A percentile compares a stretch with the other conserved stretches of the same genome.
phyloP scores from a whole-genome alignment of 2,329 filamentous ascomycete species.

The Cladosporium sp. region DNA sequence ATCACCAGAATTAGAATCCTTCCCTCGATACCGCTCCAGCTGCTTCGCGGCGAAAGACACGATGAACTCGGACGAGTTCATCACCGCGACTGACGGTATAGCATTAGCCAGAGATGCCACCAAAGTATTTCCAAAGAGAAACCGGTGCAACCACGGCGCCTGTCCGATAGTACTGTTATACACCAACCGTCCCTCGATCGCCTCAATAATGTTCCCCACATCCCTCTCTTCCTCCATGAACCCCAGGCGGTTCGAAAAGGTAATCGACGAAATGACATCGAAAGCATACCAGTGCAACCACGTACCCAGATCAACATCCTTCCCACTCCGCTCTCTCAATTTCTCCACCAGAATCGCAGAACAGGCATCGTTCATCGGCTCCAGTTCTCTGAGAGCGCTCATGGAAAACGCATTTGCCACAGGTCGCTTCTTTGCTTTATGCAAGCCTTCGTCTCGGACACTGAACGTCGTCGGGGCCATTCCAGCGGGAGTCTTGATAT shows the following conservation, averaged over 20 bases:
- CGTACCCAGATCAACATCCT: slow-evolving; percentile 20
- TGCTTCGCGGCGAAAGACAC: slow-evolving; percentile 21
- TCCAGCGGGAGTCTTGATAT: slow-evolving; percentile 19
- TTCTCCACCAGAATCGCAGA: slow-evolving; percentile 18
- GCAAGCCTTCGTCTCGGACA: slow-evolving; percentile 37
- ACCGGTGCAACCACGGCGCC: slow-evolving; percentile 19
- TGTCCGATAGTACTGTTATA: slow-evolving; percentile 24
- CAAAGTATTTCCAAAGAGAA: slow-evolving; percentile 21
- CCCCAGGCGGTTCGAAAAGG: slow-evolving; percentile 19
- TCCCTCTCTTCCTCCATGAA: slow-evolving; percentile 21
- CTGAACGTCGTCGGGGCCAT: slow-evolving; percentile 32
- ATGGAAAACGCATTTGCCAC: slow-evolving; percentile 22
- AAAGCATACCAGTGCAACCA: slow-evolving; percentile 25
- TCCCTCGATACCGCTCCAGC: slow-evolving; percentile 19
- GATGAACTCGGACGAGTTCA: slow-evolving; percentile 23
- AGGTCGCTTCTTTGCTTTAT: slow-evolving; percentile 36
- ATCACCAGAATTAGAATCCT: slow-evolving; percentile 2
- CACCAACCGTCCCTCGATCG: slow-evolving; percentile 15
- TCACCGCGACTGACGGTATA: slow-evolving; percentile 15
- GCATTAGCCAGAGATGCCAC: slow-evolving; percentile 16
- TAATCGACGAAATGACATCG: slow-evolving; percentile 24
- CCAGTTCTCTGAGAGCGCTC: slow-evolving; percentile 21
- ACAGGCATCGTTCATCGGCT: slow-evolving; percentile 25
- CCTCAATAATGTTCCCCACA: slow-evolving; percentile 13
- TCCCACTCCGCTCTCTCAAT: slow-evolving; percentile 16